Evolutionary conservation across 352 stramenopile genomes (phyloP).

Genomic region (Phytophthora sojae): DNA sequence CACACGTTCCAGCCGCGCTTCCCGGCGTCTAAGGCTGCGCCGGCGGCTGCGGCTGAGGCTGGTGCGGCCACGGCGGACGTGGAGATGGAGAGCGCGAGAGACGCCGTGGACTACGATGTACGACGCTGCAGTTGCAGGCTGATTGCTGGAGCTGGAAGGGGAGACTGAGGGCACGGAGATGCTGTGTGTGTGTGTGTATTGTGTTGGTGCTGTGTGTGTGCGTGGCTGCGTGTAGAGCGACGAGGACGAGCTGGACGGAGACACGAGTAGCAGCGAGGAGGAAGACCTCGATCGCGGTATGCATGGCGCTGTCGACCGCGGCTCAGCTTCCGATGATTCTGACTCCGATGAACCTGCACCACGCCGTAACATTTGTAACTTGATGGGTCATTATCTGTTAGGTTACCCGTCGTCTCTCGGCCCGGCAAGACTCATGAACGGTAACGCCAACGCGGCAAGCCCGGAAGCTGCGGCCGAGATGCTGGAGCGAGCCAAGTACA

Average conservation of each 20-base stretch:
- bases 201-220: neutral
- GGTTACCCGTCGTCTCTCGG: constrained; percentile 56
- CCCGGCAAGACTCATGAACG: constrained; percentile 29
- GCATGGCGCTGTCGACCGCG: constrained; percentile 29
- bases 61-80: constrained; percentile 7
- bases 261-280: constrained; percentile 57
- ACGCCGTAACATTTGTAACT: constrained; percentile 89
- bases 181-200: neutral
- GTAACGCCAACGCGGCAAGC: constrained; percentile 16
- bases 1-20: constrained; percentile 84
- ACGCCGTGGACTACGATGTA: constrained; percentile 49
- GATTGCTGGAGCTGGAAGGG: neutral
- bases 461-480: constrained; percentile 50
- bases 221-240: constrained; percentile 42
- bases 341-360: constrained; percentile 45
- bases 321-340: constrained; percentile 41
- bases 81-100: constrained; percentile 30
- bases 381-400: constrained; percentile 90
- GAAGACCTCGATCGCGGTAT: constrained; percentile 44
- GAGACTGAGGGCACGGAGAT: constrained; percentile 19
- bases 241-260: constrained; percentile 52
- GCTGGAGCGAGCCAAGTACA: constrained; percentile 94
- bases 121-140: constrained; percentile 9
- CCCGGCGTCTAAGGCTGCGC: constrained; percentile 17
- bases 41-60: constrained; percentile 10